phyloP scores from a whole-genome alignment of 129 eudicot species.

The Arctium minus region DNA sequence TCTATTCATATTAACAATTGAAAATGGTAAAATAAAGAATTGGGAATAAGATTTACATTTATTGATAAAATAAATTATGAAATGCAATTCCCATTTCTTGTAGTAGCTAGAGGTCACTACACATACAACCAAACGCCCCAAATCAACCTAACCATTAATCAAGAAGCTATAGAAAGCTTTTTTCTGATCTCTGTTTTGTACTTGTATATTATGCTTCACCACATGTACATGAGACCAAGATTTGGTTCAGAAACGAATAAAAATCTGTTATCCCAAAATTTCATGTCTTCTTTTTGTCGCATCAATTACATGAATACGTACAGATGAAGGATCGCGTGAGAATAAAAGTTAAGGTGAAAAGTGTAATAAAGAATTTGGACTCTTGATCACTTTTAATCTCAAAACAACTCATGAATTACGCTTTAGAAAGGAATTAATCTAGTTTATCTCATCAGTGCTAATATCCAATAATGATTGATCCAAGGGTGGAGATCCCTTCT shows the following conservation, averaged over 20 bases:
- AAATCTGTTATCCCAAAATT: not conserved
- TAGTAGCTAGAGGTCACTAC: constrained; percentile 17
- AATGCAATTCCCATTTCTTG: constrained; percentile 2
- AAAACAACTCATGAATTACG: no score
- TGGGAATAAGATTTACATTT: constrained; percentile 10
- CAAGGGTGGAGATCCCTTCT: no score
- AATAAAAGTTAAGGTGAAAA: no score
- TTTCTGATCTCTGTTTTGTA: not conserved
- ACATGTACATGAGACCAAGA: not conserved
- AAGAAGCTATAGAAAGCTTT: not conserved
- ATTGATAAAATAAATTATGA: not conserved
- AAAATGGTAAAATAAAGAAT: not conserved
- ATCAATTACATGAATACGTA: not conserved
- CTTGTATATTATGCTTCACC: not conserved
- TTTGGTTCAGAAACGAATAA: not conserved
- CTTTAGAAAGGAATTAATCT: no score
- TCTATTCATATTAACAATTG: not conserved
- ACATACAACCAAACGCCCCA: constrained; percentile 18
- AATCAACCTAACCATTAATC: constrained; percentile 11
- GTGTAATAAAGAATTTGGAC: no score
- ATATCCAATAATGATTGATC: no score
- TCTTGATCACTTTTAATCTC: no score
- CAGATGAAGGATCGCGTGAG: no score
- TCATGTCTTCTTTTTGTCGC: not conserved
- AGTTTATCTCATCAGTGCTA: no score